Percentiles rank a stretch among this genome's conserved stretches.
These are phyloP conservation scores for Cladosporium cucumerinum DNA, from an alignment of 2,329 filamentous ascomycete species.

Conservation along the genomic window DNA sequence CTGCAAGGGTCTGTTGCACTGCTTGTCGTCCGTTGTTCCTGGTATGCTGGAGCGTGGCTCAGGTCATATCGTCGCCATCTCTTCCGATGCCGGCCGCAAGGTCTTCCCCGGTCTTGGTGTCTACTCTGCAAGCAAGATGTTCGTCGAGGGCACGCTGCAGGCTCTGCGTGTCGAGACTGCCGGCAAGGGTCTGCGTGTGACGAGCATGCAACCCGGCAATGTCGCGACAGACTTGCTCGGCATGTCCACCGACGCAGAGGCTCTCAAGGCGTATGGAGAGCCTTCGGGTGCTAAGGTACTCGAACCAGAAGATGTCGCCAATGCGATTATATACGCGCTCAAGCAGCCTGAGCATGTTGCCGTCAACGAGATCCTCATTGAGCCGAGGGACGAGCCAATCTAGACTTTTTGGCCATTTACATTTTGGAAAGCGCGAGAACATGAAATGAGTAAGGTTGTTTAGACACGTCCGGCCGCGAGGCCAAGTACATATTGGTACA, in stretches of 20 bases:
- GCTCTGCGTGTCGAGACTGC: constrained; percentile 71
- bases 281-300: constrained; percentile 72
- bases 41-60: constrained; percentile 65
- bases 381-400: constrained; percentile 73
- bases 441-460: background rate
- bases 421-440: background rate
- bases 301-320: constrained; percentile 69
- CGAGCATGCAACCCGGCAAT: constrained; percentile 73
- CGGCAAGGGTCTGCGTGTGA: constrained; percentile 68
- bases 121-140: constrained; percentile 81
- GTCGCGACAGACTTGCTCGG: constrained; percentile 68
- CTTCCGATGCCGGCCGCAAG: constrained; percentile 76
- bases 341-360: constrained; percentile 71
- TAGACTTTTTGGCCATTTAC: constrained; percentile 35
- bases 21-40: constrained; percentile 66
- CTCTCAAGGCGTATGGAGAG: constrained; percentile 74
- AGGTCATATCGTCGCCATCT: constrained; percentile 77
- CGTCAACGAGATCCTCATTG: constrained; percentile 77
- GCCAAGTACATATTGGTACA: background rate
- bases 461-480: background rate
- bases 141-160: constrained; percentile 79
- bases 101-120: constrained; percentile 78
- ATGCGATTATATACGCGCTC: constrained; percentile 69
- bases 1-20: constrained; percentile 77
- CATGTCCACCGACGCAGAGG: constrained; percentile 73